phyloP scores from a whole-genome alignment of 768 basidiomycete species.

The Cyathus striatus region DNA sequence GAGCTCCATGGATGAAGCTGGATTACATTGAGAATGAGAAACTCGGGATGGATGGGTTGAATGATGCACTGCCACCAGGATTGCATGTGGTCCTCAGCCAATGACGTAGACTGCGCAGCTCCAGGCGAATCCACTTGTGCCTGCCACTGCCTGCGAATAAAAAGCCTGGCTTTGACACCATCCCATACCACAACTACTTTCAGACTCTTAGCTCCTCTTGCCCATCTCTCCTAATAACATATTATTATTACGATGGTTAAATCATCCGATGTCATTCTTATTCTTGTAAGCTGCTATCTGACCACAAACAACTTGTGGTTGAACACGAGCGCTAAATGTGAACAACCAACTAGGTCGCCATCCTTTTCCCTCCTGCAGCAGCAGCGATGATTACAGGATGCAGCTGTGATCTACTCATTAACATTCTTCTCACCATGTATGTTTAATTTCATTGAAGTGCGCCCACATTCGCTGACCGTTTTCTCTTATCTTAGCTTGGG shows the following conservation, averaged over 20 bases:
- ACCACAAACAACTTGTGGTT: background rate
- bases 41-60: too few relatives aligned
- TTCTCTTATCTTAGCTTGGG: slow-evolving; percentile 47
- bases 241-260: slow-evolving; percentile 37
- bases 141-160: too few relatives aligned
- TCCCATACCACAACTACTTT: too few relatives aligned
- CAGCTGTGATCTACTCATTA: slow-evolving; percentile 83
- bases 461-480: background rate
- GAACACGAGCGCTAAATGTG: too few relatives aligned
- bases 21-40: too few relatives aligned
- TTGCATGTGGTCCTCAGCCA: too few relatives aligned
- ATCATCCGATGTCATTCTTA: slow-evolving; percentile 73
- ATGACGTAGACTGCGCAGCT: too few relatives aligned
- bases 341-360: slow-evolving; percentile 50
- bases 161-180: too few relatives aligned
- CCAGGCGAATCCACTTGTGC: too few relatives aligned
- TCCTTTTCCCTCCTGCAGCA: slow-evolving; percentile 79
- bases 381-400: slow-evolving; percentile 77
- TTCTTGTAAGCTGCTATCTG: slow-evolving; percentile 47
- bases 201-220: too few relatives aligned
- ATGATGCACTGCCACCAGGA: too few relatives aligned
- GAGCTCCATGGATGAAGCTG: too few relatives aligned
- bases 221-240: slow-evolving; percentile 1
- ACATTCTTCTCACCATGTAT: slow-evolving; percentile 73
- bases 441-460: slow-evolving; percentile 12